Evolutionary conservation across 2,329 filamentous ascomycete species (phyloP).

Genomic region (Paecilomyces sp.): DNA sequence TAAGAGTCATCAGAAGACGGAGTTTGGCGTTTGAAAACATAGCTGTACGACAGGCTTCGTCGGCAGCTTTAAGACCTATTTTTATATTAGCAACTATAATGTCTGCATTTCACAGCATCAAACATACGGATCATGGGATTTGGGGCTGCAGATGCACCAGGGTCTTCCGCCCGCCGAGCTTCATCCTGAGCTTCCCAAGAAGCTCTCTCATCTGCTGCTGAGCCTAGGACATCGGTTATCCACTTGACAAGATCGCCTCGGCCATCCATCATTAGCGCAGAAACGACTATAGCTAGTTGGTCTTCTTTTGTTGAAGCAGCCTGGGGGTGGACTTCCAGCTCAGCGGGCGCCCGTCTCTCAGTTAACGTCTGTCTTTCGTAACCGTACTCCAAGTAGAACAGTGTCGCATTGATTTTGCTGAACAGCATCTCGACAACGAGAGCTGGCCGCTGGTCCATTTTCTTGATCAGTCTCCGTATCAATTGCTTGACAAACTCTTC

Average conservation of each 20-base stretch:
- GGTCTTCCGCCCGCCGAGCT: slow-evolving; percentile 45
- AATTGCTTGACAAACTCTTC: slow-evolving; percentile 82
- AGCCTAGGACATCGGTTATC: slow-evolving; percentile 65
- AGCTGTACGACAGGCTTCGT: slow-evolving; percentile 59
- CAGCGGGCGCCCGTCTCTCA: slow-evolving; percentile 65
- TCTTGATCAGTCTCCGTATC: slow-evolving; percentile 72
- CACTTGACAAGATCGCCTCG: slow-evolving; percentile 71
- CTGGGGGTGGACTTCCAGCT: slow-evolving; percentile 72
- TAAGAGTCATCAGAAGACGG: slow-evolving; percentile 71
- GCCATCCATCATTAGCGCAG: slow-evolving; percentile 71
- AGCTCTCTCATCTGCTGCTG: slow-evolving; percentile 64
- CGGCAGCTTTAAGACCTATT: slow-evolving; percentile 56
- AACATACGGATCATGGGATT: slow-evolving; percentile 41
- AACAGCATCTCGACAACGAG: slow-evolving; percentile 89
- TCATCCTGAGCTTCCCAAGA: slow-evolving; percentile 69
- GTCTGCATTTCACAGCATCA: not conserved
- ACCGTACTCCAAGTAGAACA: slow-evolving; percentile 85
- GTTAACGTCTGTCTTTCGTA: slow-evolving; percentile 70
- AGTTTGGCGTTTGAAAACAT: slow-evolving; percentile 88
- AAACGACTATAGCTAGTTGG: slow-evolving; percentile 73
- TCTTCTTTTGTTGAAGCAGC: slow-evolving; percentile 56
- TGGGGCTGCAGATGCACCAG: slow-evolving; percentile 15
- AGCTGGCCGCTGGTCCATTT: slow-evolving; percentile 77
- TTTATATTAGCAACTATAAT: slow-evolving; percentile 14
- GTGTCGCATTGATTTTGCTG: slow-evolving; percentile 76